Evolutionary conservation across 805 yeast species (phyloP), one percentile per base, ranked within the genome.

Genomic region (Saccharomycopsis microspora): DNA sequence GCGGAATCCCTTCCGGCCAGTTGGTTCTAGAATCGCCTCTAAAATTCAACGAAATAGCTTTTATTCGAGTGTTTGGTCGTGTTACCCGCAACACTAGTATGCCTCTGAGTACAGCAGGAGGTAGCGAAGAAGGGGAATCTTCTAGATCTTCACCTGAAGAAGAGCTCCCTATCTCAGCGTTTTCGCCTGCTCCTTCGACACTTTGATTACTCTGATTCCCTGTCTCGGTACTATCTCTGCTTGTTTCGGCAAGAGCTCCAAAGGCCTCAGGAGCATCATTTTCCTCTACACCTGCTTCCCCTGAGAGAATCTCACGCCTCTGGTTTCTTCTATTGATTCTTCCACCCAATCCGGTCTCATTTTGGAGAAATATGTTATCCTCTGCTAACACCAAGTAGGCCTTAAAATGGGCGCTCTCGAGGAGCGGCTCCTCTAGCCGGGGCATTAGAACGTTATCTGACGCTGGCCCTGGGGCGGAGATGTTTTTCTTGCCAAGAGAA

Each of bases 1-100:
- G 96, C 0, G 97, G 97, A 19, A 90, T 89, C 2, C 98, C 98
- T 59, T 93, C 97, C 3, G 97, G 97, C 96, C 97, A 89, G 52
- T 89, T 96, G 0, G 96, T 89, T 54, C 84, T 72, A 36, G 84
- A 75, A 1, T 62, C 59, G 1, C 96, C 97, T 45, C 71, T 71
- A 56, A 89, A 78, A 1, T 70, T 67, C 43, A 89, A 67, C 4
- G 66, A 60, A 8, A 89, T 75, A 19, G 74, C 60, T 61, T 83
- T 85, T 51, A 89, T 67, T 60, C 80, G 85, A 32, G 81, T 70
- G 31, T 52, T 52, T 0, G 90, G 81, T 57, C 86, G 87, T 42
- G 78, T 57, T 4, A 89, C 74, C 43, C 89, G 70, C 3, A 89
- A 52, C 43, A 81, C 74, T 19, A 89, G 65, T 32, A 88, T 76